Conservation (phyloP, 305 asterid genomes). For the Fraxinus dipetala region DNA sequence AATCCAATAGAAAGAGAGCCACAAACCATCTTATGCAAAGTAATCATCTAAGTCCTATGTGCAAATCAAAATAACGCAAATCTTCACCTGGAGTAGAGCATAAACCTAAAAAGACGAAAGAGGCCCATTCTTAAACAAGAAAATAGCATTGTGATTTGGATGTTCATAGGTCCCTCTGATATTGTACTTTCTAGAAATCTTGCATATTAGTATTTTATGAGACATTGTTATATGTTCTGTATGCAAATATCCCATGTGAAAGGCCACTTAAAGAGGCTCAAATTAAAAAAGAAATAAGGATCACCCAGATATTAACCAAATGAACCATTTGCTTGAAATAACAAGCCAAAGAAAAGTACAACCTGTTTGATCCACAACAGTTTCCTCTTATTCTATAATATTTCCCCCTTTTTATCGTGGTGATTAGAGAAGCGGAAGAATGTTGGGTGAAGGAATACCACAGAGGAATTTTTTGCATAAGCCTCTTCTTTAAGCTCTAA, state of each 20-base stretch:
- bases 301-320: background rate
- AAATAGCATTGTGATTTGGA: background rate
- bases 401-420: background rate
- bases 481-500: background rate
- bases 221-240: background rate
- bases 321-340: background rate
- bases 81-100: background rate
- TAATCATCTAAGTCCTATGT: background rate
- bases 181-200: background rate
- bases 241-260: background rate
- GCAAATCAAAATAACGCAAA: background rate
- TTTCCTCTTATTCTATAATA: background rate
- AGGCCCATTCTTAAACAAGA: background rate
- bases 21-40: conserved; percentile 7
- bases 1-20: conserved; percentile 14
- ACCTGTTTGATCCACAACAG: background rate
- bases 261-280: background rate
- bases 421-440: background rate
- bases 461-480: background rate
- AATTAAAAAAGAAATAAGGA: background rate
- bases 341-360: background rate
- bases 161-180: background rate
- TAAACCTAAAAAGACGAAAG: background rate
- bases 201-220: background rate
- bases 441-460: background rate